Conservation (phyloP, 73 alveolate genomes). For the Paramecium bursaria region DNA sequence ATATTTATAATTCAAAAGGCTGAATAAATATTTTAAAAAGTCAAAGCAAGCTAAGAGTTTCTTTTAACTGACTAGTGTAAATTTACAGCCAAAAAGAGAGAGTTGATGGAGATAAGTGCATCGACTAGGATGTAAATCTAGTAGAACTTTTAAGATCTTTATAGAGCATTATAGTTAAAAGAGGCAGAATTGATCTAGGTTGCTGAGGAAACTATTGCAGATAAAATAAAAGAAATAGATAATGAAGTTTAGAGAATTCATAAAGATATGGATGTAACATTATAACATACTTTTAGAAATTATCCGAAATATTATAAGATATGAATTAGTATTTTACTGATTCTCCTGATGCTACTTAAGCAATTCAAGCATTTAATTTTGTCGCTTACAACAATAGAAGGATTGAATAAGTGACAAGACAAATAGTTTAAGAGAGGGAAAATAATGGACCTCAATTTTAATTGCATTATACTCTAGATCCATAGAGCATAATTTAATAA, state of each 20-base stretch:
- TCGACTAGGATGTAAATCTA: constrained; percentile 19
- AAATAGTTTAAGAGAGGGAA: constrained; percentile 36
- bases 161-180: constrained; percentile 15
- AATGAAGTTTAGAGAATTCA: constrained; percentile 42
- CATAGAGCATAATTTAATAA: not conserved
- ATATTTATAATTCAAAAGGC: constrained; percentile 29
- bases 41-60: constrained; percentile 36
- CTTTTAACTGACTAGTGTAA: constrained; percentile 56
- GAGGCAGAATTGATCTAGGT: constrained; percentile 45
- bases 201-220: constrained; percentile 53
- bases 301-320: constrained; percentile 45
- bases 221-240: constrained; percentile 51
- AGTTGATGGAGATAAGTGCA: constrained; percentile 35
- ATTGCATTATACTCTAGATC: constrained; percentile 14
- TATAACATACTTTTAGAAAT: constrained; percentile 10
- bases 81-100: constrained; percentile 33
- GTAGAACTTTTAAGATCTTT: constrained; percentile 25
- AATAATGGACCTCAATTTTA: constrained; percentile 43
- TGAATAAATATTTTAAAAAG: not conserved
- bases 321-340: constrained; percentile 51
- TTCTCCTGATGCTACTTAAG: constrained; percentile 47
- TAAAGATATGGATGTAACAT: constrained; percentile 46
- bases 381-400: constrained; percentile 55
- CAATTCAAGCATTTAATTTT: constrained; percentile 61
- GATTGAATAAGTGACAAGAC: constrained; percentile 41